Evolutionary conservation across 2,329 filamentous ascomycete species (phyloP), one percentile per base, ranked within the genome.

Genomic region (Penicillium sp.): DNA sequence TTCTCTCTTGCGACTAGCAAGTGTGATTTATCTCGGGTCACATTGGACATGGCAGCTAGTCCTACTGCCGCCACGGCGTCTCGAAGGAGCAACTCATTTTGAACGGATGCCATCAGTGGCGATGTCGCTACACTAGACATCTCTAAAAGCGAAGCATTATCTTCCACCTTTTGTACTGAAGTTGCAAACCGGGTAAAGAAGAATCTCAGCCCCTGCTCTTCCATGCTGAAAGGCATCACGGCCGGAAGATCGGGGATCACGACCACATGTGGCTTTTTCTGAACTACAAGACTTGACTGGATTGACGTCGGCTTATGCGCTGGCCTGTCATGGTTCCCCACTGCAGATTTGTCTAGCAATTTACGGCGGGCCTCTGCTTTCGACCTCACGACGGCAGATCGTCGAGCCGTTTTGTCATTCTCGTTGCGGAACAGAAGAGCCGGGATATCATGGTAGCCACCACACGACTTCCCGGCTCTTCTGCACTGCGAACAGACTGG

Each of bases 401-500:
- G 53, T 27, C 53, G 60, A 21, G 60, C 57, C 18, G 60, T 57
- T 24, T 54, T 62, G 20, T 58, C 63, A 50, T 63, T 70, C 51
- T 70, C 67, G 45, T 68, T 56, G 12, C 61, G 63, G 46, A 70
- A 68, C 29, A 65, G 41, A 2, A 68, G 47, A 21, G 64, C 54
- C 15, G 56, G 42, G n/a, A 64, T 56, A 26, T 70, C 66, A 26
- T 61, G 62, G 47, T 69, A 70, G 39, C 67, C 66, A 30, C 62
- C 55, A 34, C 68, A 69, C 36, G 55, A 30, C 34, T 68, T 61
- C 18, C 64, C 63, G 18, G 59, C 65, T 41, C 67, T 58, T 33
- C 49, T 63, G 46, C 66, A 70, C 51, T 69, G 68, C n/a, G 66
- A 64, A 49, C 68, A 70, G 17, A 59, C 56, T 7, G 64, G 62